A percentile compares a stretch with the other conserved stretches of the same genome.
Evolutionary conservation across 352 stramenopile genomes (phyloP).

Genomic region (Phytophthora nicotianae): DNA sequence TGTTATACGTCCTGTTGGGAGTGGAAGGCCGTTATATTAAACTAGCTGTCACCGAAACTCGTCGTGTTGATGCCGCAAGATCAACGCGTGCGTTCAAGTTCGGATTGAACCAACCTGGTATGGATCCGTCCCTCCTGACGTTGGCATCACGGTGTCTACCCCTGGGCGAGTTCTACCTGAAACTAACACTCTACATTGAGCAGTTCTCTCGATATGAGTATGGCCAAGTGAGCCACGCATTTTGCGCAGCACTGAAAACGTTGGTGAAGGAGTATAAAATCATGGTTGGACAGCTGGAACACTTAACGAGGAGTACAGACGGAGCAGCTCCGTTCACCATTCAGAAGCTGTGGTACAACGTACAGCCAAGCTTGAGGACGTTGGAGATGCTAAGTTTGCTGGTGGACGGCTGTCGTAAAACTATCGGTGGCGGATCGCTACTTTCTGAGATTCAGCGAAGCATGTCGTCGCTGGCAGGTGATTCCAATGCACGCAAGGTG

Average conservation of each 20-base stretch:
- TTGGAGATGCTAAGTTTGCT: conserved; percentile 92
- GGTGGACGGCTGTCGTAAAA: conserved; percentile 71
- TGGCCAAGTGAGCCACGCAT: conserved; percentile 93
- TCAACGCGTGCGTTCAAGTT: conserved; percentile 62
- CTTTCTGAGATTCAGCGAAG: conserved; percentile 91
- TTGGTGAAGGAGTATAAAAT: conserved; percentile 94
- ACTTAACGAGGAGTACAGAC: conserved; percentile 54
- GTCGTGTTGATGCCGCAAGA: conserved; percentile 33
- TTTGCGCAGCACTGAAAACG: conserved; percentile 92
- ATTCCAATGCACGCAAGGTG: conserved; percentile 76
- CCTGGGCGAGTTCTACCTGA: conserved; percentile 82
- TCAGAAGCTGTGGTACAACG: conserved; percentile 93
- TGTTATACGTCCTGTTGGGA: conserved; percentile 81
- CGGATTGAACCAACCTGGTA: conserved; percentile 67
- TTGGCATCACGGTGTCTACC: conserved; percentile 70
- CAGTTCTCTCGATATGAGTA: conserved; percentile 91
- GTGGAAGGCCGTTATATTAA: conserved; percentile 87
- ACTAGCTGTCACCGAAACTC: conserved; percentile 56
- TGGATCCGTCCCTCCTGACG: conserved; percentile 82
- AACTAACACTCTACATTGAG: conserved; percentile 79
- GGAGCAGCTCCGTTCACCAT: conserved; percentile 65
- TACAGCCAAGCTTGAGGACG: conserved; percentile 91
- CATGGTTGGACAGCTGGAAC: conserved; percentile 92
- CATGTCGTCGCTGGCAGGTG: conserved; percentile 78
- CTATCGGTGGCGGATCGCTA: conserved; percentile 89